Conservation (phyloP, 2,329 filamentous ascomycete genomes). For the Coniochaeta sp. region DNA sequence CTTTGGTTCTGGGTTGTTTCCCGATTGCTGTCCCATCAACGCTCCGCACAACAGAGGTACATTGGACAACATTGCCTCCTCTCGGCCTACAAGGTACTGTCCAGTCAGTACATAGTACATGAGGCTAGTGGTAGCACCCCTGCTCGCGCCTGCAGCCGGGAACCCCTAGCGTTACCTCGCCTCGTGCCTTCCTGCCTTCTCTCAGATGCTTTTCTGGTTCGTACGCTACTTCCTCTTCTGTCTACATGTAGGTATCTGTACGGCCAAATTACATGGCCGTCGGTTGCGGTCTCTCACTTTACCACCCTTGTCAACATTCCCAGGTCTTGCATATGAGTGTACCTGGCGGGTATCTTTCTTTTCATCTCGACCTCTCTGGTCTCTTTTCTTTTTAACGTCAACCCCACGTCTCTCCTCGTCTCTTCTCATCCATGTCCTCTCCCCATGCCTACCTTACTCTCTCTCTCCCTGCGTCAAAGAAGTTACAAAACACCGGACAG, state of each 20-base stretch:
- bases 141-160: not conserved
- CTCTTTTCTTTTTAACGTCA: not conserved
- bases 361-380: not conserved
- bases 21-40: not conserved
- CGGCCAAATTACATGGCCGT: constrained; percentile 2
- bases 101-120: not conserved
- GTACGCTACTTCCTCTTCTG: not conserved
- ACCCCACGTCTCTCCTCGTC: not conserved
- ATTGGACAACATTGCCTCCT: not conserved
- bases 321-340: not conserved
- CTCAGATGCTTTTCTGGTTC: not conserved
- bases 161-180: not conserved
- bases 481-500: constrained; percentile 1
- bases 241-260: not conserved
- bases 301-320: not conserved
- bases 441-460: no score
- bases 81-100: not conserved
- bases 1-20: not conserved
- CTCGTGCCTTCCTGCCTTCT: not conserved
- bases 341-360: not conserved
- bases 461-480: constrained; percentile 1
- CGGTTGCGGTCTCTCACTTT: not conserved
- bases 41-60: not conserved
- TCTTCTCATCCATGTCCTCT: not conserved
- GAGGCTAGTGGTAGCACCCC: not conserved